Conservation (phyloP, 2,329 filamentous ascomycete genomes). For the Hymenoscyphus fructigenus region DNA sequence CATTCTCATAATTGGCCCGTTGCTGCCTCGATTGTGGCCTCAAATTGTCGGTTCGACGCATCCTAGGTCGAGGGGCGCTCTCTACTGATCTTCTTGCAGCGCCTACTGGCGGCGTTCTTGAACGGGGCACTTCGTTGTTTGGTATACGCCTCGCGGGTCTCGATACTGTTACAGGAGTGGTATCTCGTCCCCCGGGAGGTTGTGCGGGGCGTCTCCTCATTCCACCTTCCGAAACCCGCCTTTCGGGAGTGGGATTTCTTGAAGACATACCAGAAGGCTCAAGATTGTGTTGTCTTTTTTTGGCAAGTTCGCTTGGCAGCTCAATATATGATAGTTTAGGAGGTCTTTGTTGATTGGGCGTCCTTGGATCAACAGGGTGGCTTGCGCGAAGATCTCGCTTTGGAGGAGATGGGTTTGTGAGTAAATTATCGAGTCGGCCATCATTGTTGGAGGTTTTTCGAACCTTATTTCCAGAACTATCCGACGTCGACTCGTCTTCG, state of each 20-base stretch:
- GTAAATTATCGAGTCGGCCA: slow-evolving; percentile 21
- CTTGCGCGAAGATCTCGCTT: slow-evolving; percentile 18
- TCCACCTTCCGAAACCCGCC: neutral
- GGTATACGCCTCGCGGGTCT: neutral
- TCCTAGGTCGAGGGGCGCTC: neutral
- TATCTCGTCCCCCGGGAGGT: neutral
- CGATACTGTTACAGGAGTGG: neutral
- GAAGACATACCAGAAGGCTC: slow-evolving; percentile 15
- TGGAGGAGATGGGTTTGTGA: slow-evolving; percentile 28
- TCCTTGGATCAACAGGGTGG: neutral
- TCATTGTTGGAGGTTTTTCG: slow-evolving; percentile 1
- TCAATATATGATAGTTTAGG: neutral
- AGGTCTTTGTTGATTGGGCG: neutral
- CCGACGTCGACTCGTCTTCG: slow-evolving; percentile 28
- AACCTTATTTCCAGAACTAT: neutral
- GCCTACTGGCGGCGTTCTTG: neutral
- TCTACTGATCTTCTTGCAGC: neutral
- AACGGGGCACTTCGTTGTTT: neutral
- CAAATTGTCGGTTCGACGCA: neutral
- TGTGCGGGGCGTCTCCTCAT: neutral
- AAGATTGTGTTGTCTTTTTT: neutral
- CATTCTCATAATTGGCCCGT: neutral
- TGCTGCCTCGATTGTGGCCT: neutral
- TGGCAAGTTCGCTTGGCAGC: neutral
- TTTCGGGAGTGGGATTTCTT: slow-evolving; percentile 1